Evolutionary conservation across 805 yeast genomes (phyloP), one percentile per base, ranked within the genome.

Genomic region (Metschnikowia henanensis): DNA sequence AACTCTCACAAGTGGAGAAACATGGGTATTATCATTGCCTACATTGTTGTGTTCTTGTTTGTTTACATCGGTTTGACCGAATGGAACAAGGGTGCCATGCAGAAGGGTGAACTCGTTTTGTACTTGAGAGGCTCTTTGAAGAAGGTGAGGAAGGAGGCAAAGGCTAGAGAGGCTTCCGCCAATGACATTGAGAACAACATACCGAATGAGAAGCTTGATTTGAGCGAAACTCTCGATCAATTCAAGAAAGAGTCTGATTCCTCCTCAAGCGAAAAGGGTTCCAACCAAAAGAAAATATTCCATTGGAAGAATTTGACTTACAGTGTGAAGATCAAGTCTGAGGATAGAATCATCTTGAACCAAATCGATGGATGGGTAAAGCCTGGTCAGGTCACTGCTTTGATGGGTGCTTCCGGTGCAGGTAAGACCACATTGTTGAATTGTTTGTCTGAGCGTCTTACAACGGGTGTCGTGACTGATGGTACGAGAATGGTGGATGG

Each of bases 351-450:
- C 17, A 60, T 77, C 46, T 63, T 80, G 57, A 56, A 68, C 49
- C 60, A 59, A 31, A 64, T 68, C 31, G 70, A 64, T 56, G 92
- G 92, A 38, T 85, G 81, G 73, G 88, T 84, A 41, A 81, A 81
- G 57, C 92, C 92, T 16, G 92, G 92, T 55, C 84, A 86, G 45
- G 71, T 85, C 63, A 84, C 91, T 31, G 92, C 92, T 4, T 70
- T 85, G 46, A 84, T 85, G 91, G 94, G 94, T 57, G 86, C 84
- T 41, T 85, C 92, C 26, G 94, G 94, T 68, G 94, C 94, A 35
- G 94, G 94, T 69, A 85, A 85, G 58, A 85, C 94, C 20, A 86
- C 92, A 3, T 68, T 85, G 45, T 71, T 86, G 55, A 84, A 85
- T 62, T 81, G 83, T 52, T 73, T 86, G 47, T 82, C 89, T 18